Conservation (phyloP, 129 eudicot genomes). For the Heracleum sosnowskyi region DNA sequence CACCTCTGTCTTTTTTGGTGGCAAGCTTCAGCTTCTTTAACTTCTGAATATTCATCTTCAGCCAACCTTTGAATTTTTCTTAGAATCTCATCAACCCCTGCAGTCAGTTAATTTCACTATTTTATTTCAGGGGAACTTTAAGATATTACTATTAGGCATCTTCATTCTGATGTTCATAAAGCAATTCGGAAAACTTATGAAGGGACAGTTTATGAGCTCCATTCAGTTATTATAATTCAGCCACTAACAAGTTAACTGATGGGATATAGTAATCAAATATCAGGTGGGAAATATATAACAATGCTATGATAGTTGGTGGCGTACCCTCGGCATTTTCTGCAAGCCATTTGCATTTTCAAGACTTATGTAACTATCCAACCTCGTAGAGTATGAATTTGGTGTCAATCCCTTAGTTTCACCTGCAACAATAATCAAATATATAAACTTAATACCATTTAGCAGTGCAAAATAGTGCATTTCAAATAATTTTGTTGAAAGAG, state of each 20-base stretch:
- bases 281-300: conserved; percentile 2
- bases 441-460: conserved; percentile 9
- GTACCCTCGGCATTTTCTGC: conserved; percentile 58
- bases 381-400: conserved; percentile 18
- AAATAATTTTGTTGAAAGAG: neutral
- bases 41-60: conserved; percentile 26
- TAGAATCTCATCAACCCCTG: conserved; percentile 48
- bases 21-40: conserved; percentile 18
- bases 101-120: conserved; percentile 1
- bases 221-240: too few relatives aligned
- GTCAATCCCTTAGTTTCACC: conserved; percentile 24
- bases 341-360: conserved; percentile 32
- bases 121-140: neutral
- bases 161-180: neutral
- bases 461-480: neutral
- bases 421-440: conserved; percentile 15
- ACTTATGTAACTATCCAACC: conserved; percentile 23
- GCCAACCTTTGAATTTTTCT: conserved; percentile 36
- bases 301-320: neutral
- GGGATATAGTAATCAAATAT: neutral
- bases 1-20: too few relatives aligned
- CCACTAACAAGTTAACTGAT: too few relatives aligned
- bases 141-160: neutral
- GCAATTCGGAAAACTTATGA: neutral
- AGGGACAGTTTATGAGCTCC: neutral